Base-by-base conservation (phyloP, 2,329 filamentous ascomycete genomes). In the Grosmannia huntii region DNA sequence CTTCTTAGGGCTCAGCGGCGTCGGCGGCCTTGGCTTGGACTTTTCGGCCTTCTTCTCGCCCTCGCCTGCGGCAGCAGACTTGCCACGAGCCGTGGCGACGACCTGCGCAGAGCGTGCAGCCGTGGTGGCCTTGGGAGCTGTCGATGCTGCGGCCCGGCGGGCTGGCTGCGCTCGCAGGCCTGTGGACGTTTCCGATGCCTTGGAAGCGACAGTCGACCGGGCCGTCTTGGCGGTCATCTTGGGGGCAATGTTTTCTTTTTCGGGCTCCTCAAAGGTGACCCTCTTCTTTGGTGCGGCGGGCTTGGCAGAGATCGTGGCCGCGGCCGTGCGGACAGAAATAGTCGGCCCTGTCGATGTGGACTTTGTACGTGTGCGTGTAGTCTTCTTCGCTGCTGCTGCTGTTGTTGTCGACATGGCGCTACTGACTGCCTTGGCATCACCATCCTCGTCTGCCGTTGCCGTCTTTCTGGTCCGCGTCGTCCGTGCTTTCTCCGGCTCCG, bases 1-100 rank as follows among this genome's bases (percentile, higher is more conserved):
- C 74, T 85, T 86, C 73, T 80, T 84, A 71, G 81, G 82, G 70
- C 81, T 84, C 57, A 85, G 71, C 38, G 82, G 81, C 58, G 75
- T 75, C 62, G 66, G 36, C 58, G 60, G 61, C 62, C 65, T 28
- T 58, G 60, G 61, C 62, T 65, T 28, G 58, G 60, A 61, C 62
- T 65, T 67, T 50, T 67, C 62, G 10, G 63, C 60, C 41, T 56
- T 57, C 58, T 62, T 38, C 14, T 38, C 71, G 57, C 62, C 62
- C 27, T 12, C 16, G 36, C 12, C 31, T 6, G 28, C 7, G n/a
- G n/a, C 9, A 1, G n/a, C 10, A 27, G 33, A 5, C 23, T 33
- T 33, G 19, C 51, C 10, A 21, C 33, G 52, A n/a, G 33, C 21
- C 5, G 53, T 1, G 3, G 53, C 21, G 2, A 51, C 51, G 1